These are phyloP conservation scores for Aspergillus costaricaensis DNA, from an alignment of 2,329 filamentous ascomycete species.

Conservation along the genomic window DNA sequence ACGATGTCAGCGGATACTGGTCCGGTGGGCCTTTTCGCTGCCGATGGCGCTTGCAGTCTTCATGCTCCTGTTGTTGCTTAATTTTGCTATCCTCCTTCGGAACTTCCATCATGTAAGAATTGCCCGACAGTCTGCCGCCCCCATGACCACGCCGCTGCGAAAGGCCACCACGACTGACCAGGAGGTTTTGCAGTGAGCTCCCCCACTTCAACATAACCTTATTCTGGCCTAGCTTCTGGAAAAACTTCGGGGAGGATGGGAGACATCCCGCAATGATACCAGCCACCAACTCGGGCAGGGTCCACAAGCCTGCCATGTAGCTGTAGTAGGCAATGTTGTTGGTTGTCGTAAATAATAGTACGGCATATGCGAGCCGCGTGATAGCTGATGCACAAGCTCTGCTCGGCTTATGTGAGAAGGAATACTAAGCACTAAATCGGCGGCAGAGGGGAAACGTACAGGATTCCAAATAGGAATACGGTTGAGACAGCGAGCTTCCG, in stretches of 20 bases:
- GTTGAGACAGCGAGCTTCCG: neutral
- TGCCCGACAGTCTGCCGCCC: neutral
- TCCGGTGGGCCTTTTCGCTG: neutral
- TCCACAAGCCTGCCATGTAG: slow-evolving; percentile 2
- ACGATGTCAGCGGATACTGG: neutral
- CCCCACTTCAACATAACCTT: neutral
- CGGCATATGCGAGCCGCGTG: neutral
- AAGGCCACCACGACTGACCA: too few species aligned
- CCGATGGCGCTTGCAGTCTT: neutral
- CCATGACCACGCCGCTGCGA: too few species aligned
- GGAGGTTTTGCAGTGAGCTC: neutral
- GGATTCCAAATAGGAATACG: neutral
- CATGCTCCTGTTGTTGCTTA: neutral
- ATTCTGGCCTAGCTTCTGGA: neutral
- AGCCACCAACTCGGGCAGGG: neutral
- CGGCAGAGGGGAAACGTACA: neutral
- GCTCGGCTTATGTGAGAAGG: neutral
- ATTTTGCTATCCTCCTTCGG: too few species aligned
- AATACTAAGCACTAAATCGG: neutral
- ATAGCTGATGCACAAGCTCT: neutral
- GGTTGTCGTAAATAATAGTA: neutral
- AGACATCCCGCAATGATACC: neutral
- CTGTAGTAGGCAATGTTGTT: slow-evolving; percentile 1
- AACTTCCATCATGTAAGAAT: neutral
- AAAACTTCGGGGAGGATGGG: neutral